Base-by-base conservation (phyloP, 75 land plant species). In the Sequoiadendron giganteum region DNA sequence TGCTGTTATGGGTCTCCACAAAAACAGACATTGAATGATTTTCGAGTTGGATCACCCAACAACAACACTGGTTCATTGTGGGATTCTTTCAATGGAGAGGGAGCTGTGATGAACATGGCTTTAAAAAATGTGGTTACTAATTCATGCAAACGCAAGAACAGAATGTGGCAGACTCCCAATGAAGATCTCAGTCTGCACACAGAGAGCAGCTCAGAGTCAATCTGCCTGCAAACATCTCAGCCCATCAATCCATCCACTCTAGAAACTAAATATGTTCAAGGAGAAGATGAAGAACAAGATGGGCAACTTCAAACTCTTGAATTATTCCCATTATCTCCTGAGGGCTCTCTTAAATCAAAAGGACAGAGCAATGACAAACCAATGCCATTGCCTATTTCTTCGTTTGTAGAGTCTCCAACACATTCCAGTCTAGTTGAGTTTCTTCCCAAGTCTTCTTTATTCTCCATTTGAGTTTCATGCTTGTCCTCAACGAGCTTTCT, bases 161-260 rank as follows among this genome's bases (percentile, higher is more conserved):
- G 84, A 82, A 18, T 82, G 84, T 82, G 84, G 84, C 84, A 82
- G 52, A 47, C 32, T 28, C 49, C 84, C 34, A 82, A 82, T 28
- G 84, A 82, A 82, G 84, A 82, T 28, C 84, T 82, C 15, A 47
- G 84, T n/a, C 54, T 82, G 52, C 84, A 82, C 84, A 82, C 84
- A 45, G 84, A 82, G 43, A 82, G 84, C 84, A 82, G 84, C 49
- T 82, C 84, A 28, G 84, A 82, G 28, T 82, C 84, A 47, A 82
- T 82, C 34, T 82, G 84, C 54, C 84, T 82, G 32, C 84, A 82
- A 47, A 82, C 84, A 45, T 82, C 84, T 47, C 49, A 82, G 2
- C 48, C 83, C 83, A 25, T 81, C 21, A 43, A 81, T 81, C 47
- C 81, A 36, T 78, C 81, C 40, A 58, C 65, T 18, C 6, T 58